Evolutionary conservation across 805 yeast genomes (phyloP).

Genomic region (Starmerella tilneyi): DNA sequence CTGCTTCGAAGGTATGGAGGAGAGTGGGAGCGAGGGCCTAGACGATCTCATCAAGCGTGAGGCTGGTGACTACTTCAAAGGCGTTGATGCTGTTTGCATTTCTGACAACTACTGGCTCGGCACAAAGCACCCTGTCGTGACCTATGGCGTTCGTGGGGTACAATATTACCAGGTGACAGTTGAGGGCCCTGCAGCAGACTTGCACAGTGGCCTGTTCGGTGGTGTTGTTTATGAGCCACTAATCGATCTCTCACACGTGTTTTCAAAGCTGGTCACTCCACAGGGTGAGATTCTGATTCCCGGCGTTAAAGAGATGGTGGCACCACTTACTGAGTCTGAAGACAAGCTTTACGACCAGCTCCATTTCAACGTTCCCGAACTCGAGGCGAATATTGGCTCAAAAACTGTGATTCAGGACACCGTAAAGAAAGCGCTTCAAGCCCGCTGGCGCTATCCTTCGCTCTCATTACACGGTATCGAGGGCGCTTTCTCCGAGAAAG

Average conservation of each 20-base stretch:
- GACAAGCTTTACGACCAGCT: constrained; percentile 68
- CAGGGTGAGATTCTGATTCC: constrained; percentile 78
- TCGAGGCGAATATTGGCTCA: constrained; percentile 83
- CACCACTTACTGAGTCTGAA: constrained; percentile 78
- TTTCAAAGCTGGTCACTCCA: constrained; percentile 67
- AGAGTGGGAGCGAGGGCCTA: constrained; percentile 86
- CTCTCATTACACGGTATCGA: constrained; percentile 93
- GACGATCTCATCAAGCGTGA: constrained; percentile 74
- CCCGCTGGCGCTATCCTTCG: constrained; percentile 98
- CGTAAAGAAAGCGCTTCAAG: constrained; percentile 83
- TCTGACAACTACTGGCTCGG: constrained; percentile 98
- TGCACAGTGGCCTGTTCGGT: constrained; percentile 96
- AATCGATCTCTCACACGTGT: constrained; percentile 75
- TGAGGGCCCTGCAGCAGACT: constrained; percentile 90
- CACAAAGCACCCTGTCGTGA: constrained; percentile 89
- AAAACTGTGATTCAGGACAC: constrained; percentile 65
- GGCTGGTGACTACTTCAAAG: constrained; percentile 69
- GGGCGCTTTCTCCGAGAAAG: constrained; percentile 90
- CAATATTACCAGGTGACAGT: constrained; percentile 78
- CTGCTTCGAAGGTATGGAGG: constrained; percentile 99
- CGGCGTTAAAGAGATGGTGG: constrained; percentile 89
- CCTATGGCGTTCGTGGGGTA: constrained; percentile 96
- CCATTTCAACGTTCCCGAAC: constrained; percentile 73
- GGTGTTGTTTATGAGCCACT: constrained; percentile 96
- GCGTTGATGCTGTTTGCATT: constrained; percentile 88